These are phyloP conservation scores for Geotrichum aggregatum DNA, from an alignment of 1,139 yeast genomes.

Conservation along the genomic window DNA sequence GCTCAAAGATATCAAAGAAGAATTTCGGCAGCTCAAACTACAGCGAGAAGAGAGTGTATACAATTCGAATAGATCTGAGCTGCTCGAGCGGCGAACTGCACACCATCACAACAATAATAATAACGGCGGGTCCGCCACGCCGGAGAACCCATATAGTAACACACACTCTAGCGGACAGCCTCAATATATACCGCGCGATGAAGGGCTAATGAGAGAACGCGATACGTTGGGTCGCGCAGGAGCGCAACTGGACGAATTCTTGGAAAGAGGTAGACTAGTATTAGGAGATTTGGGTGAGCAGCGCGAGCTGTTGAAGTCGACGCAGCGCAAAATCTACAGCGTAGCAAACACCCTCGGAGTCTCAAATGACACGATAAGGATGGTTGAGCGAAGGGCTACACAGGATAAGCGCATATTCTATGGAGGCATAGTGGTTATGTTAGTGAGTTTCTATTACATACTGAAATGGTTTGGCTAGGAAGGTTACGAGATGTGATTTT, in stretches of 20 bases:
- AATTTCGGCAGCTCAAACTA: constrained; percentile 59
- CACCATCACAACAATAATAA: constrained; percentile 1
- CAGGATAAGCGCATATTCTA: constrained; percentile 88
- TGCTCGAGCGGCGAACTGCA: constrained; percentile 52
- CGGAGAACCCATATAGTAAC: constrained; percentile 59
- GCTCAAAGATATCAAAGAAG: constrained; percentile 50
- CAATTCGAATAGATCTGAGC: constrained; percentile 53
- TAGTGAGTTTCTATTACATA: constrained; percentile 67
- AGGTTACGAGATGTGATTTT: not conserved
- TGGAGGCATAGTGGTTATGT: constrained; percentile 61
- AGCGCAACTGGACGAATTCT: constrained; percentile 78
- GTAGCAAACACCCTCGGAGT: constrained; percentile 80
- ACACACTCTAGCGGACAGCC: constrained; percentile 11
- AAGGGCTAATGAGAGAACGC: constrained; percentile 67
- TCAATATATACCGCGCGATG: constrained; percentile 40
- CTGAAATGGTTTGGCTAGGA: constrained; percentile 56
- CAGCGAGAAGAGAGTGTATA: constrained; percentile 55
- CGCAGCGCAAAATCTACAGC: constrained; percentile 63
- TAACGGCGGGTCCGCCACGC: constrained; percentile 26
- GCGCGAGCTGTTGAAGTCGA: constrained; percentile 60
- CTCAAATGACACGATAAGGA: constrained; percentile 76
- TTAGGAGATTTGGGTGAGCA: constrained; percentile 85
- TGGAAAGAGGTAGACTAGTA: constrained; percentile 85
- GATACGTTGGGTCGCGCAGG: constrained; percentile 66
- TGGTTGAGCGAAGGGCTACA: constrained; percentile 77